phyloP scores from a whole-genome alignment of 2,329 filamentous ascomycete genomes.

The Sclerotinia subarctica region DNA sequence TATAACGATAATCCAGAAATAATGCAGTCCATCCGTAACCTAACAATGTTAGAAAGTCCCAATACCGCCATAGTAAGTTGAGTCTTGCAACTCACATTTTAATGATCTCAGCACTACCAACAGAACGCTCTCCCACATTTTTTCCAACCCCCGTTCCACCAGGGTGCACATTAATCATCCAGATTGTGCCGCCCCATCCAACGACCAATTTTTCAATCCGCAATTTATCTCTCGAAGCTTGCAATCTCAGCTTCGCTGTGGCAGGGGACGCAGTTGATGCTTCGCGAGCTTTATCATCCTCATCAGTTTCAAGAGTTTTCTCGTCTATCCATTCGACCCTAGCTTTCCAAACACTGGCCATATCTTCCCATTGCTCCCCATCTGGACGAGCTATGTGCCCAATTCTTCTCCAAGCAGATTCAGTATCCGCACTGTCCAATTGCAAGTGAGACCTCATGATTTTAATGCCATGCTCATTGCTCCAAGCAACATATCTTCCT shows the following conservation, averaged over 20 bases:
- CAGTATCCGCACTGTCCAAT: constrained; percentile 70
- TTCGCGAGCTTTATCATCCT: constrained; percentile 46
- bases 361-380: constrained; percentile 86
- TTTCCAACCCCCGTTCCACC: constrained; percentile 66
- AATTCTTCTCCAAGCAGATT: constrained; percentile 91
- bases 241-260: constrained; percentile 48
- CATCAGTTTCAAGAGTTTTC: constrained; percentile 69
- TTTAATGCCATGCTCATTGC: constrained; percentile 96
- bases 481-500: constrained; percentile 89
- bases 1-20: constrained; percentile 97
- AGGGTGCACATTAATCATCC: constrained; percentile 88
- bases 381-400: constrained; percentile 88
- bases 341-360: constrained; percentile 94
- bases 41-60: constrained; percentile 42
- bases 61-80: background rate
- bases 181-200: constrained; percentile 94
- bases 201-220: constrained; percentile 77
- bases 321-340: constrained; percentile 92
- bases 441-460: constrained; percentile 91
- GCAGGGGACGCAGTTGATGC: constrained; percentile 44
- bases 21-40: constrained; percentile 93
- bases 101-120: constrained; percentile 82
- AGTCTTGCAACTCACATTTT: constrained; percentile 70
- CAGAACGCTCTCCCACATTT: constrained; percentile 64
- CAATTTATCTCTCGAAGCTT: constrained; percentile 47